These are phyloP conservation scores for Besnoitia besnoiti DNA, from an alignment of 169 alveolate genomes.

Conservation along the genomic window DNA sequence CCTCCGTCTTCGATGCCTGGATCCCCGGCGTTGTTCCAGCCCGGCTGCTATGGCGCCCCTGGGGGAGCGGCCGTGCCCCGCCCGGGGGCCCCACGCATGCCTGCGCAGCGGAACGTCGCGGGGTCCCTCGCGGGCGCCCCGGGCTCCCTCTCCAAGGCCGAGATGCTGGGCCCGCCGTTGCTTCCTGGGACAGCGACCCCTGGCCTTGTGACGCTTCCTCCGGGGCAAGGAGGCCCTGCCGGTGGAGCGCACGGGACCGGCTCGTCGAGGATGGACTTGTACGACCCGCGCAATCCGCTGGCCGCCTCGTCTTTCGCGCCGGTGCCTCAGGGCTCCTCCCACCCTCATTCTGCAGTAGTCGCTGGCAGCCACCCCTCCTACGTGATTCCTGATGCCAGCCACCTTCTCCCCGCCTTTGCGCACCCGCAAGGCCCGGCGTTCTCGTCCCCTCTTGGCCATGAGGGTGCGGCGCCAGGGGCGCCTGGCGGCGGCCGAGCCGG, in stretches of 20 bases:
- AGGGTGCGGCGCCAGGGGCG: neutral
- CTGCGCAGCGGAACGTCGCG: neutral
- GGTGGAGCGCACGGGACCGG: neutral
- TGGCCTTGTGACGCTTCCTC: neutral
- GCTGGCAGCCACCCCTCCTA: neutral
- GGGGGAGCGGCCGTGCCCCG: neutral
- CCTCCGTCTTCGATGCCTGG: neutral
- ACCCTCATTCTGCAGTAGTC: neutral
- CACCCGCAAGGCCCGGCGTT: neutral
- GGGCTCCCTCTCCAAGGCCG: neutral
- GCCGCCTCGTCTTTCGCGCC: neutral
- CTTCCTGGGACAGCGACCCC: neutral
- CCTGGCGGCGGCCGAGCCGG: neutral
- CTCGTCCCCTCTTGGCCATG: neutral
- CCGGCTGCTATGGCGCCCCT: neutral
- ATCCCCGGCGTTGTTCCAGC: neutral
- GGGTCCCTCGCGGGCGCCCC: neutral
- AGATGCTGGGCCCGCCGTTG: neutral
- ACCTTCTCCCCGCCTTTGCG: neutral
- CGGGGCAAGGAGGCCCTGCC: neutral
- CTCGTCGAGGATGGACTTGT: neutral
- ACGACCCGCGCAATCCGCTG: conserved; percentile 5
- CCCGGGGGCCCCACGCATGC: conserved; percentile 13
- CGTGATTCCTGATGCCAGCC: neutral
- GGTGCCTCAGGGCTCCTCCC: neutral